phyloP scores from a whole-genome alignment of 129 eudicot species.

The Helichrysum umbraculigerum region DNA sequence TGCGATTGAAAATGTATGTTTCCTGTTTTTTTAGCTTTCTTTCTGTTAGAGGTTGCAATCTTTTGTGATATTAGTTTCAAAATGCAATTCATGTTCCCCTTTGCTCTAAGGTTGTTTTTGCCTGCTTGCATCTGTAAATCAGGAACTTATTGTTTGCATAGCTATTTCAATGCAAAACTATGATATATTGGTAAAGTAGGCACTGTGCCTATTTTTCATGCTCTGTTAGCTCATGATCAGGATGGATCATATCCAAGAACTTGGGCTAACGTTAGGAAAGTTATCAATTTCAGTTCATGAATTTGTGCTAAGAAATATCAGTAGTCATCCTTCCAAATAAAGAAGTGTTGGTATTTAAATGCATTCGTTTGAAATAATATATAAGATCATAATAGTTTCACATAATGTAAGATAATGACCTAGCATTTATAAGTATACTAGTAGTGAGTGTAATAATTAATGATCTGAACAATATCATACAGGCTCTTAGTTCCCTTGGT shows the following conservation, averaged over 20 bases:
- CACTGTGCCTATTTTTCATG: not conserved
- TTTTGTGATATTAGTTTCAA: not conserved
- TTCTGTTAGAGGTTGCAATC: not conserved
- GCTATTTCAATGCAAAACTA: not conserved
- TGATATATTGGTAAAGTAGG: not conserved
- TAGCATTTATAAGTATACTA: not conserved
- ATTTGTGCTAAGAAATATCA: too few species aligned
- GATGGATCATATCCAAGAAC: not conserved
- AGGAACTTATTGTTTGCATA: not conserved
- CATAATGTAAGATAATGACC: not conserved
- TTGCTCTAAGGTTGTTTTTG: not conserved
- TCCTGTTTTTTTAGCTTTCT: not conserved
- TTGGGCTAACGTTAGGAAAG: not conserved
- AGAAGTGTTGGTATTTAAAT: not conserved
- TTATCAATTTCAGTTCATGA: not conserved
- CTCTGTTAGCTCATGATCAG: not conserved
- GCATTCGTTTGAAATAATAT: not conserved
- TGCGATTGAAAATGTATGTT: slow-evolving; percentile 74
- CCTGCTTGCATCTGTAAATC: not conserved
- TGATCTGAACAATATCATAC: slow-evolving; percentile 2
- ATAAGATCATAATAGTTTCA: not conserved
- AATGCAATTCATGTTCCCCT: not conserved
- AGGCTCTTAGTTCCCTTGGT: slow-evolving; percentile 58
- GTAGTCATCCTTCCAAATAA: not conserved
- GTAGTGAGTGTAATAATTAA: not conserved